Base-by-base conservation (phyloP, 768 basidiomycete genomes). In the Hygrophorus russula region DNA sequence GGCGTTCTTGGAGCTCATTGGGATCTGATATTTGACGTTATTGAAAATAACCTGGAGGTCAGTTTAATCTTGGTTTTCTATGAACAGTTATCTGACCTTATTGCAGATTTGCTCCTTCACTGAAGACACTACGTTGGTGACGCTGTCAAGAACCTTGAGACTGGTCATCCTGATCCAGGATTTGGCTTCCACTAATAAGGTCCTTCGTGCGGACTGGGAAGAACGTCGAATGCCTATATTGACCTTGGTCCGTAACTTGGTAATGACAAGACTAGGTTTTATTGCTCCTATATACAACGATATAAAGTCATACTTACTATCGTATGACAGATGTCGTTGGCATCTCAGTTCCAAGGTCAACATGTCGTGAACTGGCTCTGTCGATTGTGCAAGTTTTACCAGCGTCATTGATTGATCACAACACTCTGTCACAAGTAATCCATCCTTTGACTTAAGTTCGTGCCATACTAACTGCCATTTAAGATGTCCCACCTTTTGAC, bases 11-110 rank as follows among this genome's bases (percentile, higher is more conserved):
- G 94, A 0, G 66, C 73, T 0, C 96, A 98, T 59, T 99, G 96
- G 96, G 85, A 89, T 39, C 74, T 92, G 28, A 77, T 92, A 4
- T 93, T 88, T 57, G 92, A 97, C 56, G 60, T 97, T 12, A 56
- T 94, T 10, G 92, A 94, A 59, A 84, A 70, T 46, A 88, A 86
- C 53, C 67, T 98, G 2, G 93, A 97, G 74, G 90, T 90, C 44
- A 35, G 71, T 39, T 20, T 31, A 7, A 9, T 29, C 6, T 30
- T n/a, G n/a, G 19, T 11, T 18, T 35, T 17, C 11, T 19, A 14
- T 41, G 10, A 31, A 13, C 24, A 10, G 30, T 27, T 30, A 20
- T 41, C 37, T 42, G n/a, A 42, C 5, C 13, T 15, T 14, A 20
- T 13, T 29, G 15, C 10, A 88, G 88, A 72, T 67, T 35, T 72